A percentile compares a stretch with the other conserved stretches of the same genome.
phyloP scores from a whole-genome alignment of 2,329 filamentous ascomycete genomes.

The Botrytis pseudocinerea region DNA sequence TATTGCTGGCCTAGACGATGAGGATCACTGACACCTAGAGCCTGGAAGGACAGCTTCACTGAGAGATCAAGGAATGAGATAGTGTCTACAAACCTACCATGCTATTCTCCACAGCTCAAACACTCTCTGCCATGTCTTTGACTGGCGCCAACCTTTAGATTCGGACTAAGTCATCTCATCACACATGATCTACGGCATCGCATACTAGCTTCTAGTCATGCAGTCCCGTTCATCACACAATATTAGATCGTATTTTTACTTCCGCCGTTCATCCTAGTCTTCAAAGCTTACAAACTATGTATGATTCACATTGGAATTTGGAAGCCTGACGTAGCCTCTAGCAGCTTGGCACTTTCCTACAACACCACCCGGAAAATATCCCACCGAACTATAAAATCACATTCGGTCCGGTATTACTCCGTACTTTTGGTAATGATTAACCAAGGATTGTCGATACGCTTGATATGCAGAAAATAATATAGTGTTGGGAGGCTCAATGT shows the following conservation, averaged over 20 bases:
- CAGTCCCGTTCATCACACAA: not conserved
- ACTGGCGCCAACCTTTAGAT: not conserved
- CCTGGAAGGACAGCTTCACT: too few species aligned
- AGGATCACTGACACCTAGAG: not conserved
- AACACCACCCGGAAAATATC: not conserved
- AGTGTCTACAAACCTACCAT: not conserved
- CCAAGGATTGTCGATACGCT: not conserved
- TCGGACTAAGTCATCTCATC: not conserved
- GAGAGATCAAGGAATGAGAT: not conserved
- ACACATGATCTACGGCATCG: not conserved
- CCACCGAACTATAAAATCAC: not conserved
- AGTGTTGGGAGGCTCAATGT: slow-evolving; percentile 3
- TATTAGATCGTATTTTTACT: not conserved
- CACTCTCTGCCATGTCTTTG: not conserved
- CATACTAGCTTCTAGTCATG: not conserved
- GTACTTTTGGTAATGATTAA: not conserved
- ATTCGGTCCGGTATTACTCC: not conserved
- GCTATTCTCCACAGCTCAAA: not conserved
- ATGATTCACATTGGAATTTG: not conserved
- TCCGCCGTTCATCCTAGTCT: not conserved
- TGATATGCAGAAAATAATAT: not conserved
- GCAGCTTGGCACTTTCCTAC: not conserved
- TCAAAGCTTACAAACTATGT: too few species aligned
- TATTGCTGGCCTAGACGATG: not conserved
- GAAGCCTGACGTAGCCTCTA: not conserved